Evolutionary conservation across 345 rosid genomes (phyloP), one percentile per base, ranked within the genome.

Genomic region (Triadica sebifera): DNA sequence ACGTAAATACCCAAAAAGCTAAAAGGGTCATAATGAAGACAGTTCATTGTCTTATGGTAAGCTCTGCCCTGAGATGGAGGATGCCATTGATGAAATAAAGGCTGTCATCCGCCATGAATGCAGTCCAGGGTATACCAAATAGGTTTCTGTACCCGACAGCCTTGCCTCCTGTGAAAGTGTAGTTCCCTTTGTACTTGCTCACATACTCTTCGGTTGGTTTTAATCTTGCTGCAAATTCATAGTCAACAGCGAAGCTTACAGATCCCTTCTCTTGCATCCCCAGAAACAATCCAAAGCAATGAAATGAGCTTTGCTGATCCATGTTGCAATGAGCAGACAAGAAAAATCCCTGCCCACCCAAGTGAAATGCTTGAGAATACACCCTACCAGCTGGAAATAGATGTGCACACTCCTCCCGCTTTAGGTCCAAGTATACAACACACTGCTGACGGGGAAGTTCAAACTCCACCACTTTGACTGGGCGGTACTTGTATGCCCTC

Each of bases 51-150:
- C 76, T 82, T 75, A 94, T 84, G 78, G 94, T 87, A 79, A 94
- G 94, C 78, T 89, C 89, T 4, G 90, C 97, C 83, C 91, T 84
- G 38, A 94, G 92, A 82, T 94, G 90, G 67, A 94, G 95, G 56
- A 79, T 66, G 45, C 85, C 93, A 52, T 89, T 87, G 78, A 94
- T 86, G 84, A 92, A 90, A 77, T 84, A 88, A 4, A 74, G 72
- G 74, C 89, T 77, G 63, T 90, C 90, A 3, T 87, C 89, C 0
- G 86, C 85, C 83, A 79, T 84, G 78, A 94, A 88, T 38, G 82
- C 75, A 6, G 85, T 74, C 96, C 92, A 94, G 4, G 87, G 81
- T 25, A 86, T 79, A 9, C 82, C 84, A 65, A 88, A 85, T 58
- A 92, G 82, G 78, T 91, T 88, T 22, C 89, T 64, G 38, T 80